A percentile compares a stretch with the other conserved stretches of the same genome.
phyloP scores from a whole-genome alignment of 163 green algal species.

The Scenedesmus sp. region DNA sequence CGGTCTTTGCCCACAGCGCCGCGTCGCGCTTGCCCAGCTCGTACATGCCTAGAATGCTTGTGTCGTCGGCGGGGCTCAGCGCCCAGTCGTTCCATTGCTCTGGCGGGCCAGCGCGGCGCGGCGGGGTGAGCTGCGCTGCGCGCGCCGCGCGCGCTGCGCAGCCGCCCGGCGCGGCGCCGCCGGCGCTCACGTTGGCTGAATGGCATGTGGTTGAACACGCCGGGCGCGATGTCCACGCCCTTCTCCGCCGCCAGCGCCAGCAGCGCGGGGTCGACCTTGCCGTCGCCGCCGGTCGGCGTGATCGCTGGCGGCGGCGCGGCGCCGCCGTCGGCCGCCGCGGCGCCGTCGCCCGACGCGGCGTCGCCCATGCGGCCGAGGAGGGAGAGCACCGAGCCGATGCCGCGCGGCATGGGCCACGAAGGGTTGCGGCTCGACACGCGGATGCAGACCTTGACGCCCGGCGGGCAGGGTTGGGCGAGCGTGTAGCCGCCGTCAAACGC shows the following conservation, averaged over 20 bases:
- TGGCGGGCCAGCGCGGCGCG: no score
- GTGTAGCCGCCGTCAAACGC: slow-evolving; percentile 26
- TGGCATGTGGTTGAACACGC: no score
- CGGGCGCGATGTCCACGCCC: slow-evolving; percentile 26
- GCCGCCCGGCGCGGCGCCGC: no score
- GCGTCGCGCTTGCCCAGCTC: slow-evolving; percentile 30
- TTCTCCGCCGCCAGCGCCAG: slow-evolving; percentile 8
- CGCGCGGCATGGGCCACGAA: slow-evolving; percentile 1
- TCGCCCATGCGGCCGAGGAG: background rate
- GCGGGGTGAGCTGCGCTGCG: background rate
- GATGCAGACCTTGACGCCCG: slow-evolving; percentile 26
- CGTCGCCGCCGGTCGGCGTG: background rate
- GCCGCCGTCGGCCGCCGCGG: background rate
- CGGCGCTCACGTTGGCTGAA: no score
- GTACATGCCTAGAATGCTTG: slow-evolving; percentile 7
- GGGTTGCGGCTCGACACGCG: slow-evolving; percentile 14
- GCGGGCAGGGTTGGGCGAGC: slow-evolving; percentile 17
- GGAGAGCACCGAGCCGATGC: slow-evolving; percentile 1
- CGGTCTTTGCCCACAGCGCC: background rate
- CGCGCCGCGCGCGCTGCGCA: no score
- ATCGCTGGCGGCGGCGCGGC: background rate
- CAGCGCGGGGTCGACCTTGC: slow-evolving; percentile 1
- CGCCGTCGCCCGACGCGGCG: background rate
- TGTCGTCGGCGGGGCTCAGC: slow-evolving; percentile 17
- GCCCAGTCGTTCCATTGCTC: slow-evolving; percentile 22